Base-by-base conservation (phyloP, 192 early-diverging fungal genomes). In the Chytriomyces confervae region DNA sequence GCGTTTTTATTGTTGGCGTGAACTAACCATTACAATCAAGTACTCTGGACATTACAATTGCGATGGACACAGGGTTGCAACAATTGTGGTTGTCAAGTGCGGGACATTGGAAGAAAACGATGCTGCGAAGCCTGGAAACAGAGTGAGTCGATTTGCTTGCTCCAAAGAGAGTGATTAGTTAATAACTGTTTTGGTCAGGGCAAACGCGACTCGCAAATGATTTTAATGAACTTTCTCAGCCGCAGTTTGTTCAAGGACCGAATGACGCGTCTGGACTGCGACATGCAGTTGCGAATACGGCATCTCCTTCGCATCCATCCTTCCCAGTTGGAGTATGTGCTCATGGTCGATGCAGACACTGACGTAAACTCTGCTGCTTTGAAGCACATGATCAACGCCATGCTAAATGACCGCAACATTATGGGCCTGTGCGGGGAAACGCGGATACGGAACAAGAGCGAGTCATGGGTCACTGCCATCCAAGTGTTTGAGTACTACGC, bases 401-500 rank as follows among this genome's bases (percentile, higher is more conserved):
- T 97, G 88, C 86, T 89, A 62, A 93, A 94, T 75, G 95, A 97
- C 85, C 87, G 84, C 50, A 80, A 85, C 16, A 92, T 98, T 81
- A 93, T 94, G 84, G 97, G 96, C 5, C 85, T 97, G 51, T 97
- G 97, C 83, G 96, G 97, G 65, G 97, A 98, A 85, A 96, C 97
- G n/a, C 89, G 93, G 81, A 94, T 98, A 83, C 92, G 89, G 20
- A 98, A 98, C 89, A 97, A 96, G 86, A 88, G 86, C 5, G 86
- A 91, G 43, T 93, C 75, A 0, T 90, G 94, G 95, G 93, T 97
- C 23, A 95, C 94, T 0, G 90, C 90, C 79, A 98, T 98, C 78
- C 97, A 98, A 84, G 97, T 98, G 18, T 98, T 95, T 83, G 97
- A 98, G 87, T 98, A 98, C 85, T 98, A 95, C 81, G 95, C 97